A percentile compares a stretch with the other conserved stretches of the same genome.
Conservation (phyloP, 2,329 filamentous ascomycete species). For the Fusarium algeriense region DNA sequence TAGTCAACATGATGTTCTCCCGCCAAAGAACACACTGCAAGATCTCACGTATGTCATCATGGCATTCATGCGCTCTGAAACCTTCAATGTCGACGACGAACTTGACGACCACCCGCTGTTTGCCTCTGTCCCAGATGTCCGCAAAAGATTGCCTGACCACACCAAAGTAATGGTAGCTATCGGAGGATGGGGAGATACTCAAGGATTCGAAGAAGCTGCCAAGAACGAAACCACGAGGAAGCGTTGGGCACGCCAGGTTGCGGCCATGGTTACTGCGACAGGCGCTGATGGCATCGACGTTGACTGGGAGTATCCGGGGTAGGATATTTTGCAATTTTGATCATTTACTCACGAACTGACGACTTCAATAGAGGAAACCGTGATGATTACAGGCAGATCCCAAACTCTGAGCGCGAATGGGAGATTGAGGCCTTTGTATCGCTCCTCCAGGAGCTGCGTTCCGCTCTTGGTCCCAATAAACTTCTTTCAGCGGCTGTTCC, state of each 20-base stretch:
- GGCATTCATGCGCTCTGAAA: conserved; percentile 67
- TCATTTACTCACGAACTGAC: background rate
- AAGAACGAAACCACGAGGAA: conserved; percentile 63
- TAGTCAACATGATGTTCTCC: conserved; percentile 63
- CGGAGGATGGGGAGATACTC: conserved; percentile 79
- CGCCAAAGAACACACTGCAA: conserved; percentile 52
- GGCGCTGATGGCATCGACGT: conserved; percentile 75
- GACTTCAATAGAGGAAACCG: conserved; percentile 69
- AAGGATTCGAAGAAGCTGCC: conserved; percentile 71
- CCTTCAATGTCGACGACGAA: conserved; percentile 61
- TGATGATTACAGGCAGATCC: conserved; percentile 74
- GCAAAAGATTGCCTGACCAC: conserved; percentile 60
- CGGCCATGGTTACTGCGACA: conserved; percentile 69
- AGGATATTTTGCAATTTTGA: conserved; percentile 5
- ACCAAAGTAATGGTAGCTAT: conserved; percentile 78
- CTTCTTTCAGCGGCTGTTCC: conserved; percentile 77
- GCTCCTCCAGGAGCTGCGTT: conserved; percentile 69
- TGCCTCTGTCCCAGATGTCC: conserved; percentile 61
- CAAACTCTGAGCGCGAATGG: conserved; percentile 69
- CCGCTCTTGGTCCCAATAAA: conserved; percentile 67
- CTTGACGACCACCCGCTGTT: conserved; percentile 64
- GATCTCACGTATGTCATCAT: conserved; percentile 69
- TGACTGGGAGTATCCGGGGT: conserved; percentile 75
- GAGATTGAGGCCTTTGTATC: conserved; percentile 74
- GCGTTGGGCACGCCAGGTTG: conserved; percentile 73